A percentile compares a stretch with the other conserved stretches of the same genome.
These are phyloP conservation scores for Coemansia sp. DNA, from an alignment of 192 early-diverging fungal species.

Conservation along the genomic window DNA sequence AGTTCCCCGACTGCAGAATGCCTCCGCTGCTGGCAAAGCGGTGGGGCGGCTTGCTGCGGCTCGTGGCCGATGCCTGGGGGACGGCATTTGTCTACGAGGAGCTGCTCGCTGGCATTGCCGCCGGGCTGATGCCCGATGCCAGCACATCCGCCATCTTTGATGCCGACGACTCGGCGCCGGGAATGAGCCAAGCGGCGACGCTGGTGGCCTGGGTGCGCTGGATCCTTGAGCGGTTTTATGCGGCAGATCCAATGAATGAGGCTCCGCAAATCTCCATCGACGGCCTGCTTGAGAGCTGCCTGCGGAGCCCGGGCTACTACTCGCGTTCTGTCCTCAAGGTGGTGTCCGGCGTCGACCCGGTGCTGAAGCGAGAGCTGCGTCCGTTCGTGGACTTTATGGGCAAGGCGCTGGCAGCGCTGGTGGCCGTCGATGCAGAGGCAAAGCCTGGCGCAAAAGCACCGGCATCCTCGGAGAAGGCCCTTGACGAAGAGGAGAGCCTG, in stretches of 20 bases:
- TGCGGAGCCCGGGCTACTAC: constrained; percentile 56
- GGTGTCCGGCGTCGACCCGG: constrained; percentile 18
- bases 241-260: too few relatives aligned
- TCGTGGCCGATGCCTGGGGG: constrained; percentile 43
- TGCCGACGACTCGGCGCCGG: constrained; percentile 7
- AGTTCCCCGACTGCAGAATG: constrained; percentile 35
- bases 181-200: constrained; percentile 50
- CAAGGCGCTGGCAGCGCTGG: constrained; percentile 41
- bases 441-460: neutral
- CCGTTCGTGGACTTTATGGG: constrained; percentile 49
- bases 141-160: constrained; percentile 26
- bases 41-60: constrained; percentile 41
- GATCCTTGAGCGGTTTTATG: constrained; percentile 37
- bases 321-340: constrained; percentile 35
- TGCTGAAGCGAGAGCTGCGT: constrained; percentile 27
- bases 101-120: constrained; percentile 20
- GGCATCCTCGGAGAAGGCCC: constrained; percentile 2
- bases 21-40: constrained; percentile 27
- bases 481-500: constrained; percentile 27
- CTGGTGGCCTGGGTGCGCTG: constrained; percentile 56
- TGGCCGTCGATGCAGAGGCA: constrained; percentile 11
- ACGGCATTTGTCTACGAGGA: constrained; percentile 33
- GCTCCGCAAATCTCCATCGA: constrained; percentile 41
- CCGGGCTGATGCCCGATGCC: constrained; percentile 15
- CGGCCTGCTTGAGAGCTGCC: constrained; percentile 54